Evolutionary conservation across 2,329 filamentous ascomycete species (phyloP), one percentile per base, ranked within the genome.

Genomic region (Neonectria coccinea): DNA sequence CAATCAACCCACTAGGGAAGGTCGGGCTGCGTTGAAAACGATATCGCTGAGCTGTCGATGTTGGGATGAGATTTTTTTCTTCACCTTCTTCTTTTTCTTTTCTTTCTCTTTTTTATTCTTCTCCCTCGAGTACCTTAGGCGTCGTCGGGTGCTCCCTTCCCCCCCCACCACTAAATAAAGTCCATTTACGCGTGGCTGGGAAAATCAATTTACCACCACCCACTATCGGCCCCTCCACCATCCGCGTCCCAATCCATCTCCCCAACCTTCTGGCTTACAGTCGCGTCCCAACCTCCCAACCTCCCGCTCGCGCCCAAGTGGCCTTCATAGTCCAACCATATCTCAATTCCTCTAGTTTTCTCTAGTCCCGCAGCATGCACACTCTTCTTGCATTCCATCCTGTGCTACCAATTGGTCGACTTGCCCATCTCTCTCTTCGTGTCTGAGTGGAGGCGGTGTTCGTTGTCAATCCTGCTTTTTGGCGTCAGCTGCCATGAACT

Each of bases 401-500:
- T 70, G 70, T 67, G 60, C 67, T 70, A 76, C 53, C 75, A 77
- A 79, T 79, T 80, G 76, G 78, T 65, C 71, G 67, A 72, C 65
- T 62, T 70, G 62, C 67, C 63, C 69, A 70, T 59, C 31, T 25
- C 31, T 36, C n/a, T 20, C 45, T 62, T 51, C 51, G 65, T 65
- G 57, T 64, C 65, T 57, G 63, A 76, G 76, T 78, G 75, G 75
- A 78, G 77, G 71, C 67, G 65, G 66, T 70, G 69, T 69, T 41
- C 27, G 59, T n/a, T 45, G 39, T 36, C 70, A 64, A 69, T 65
- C 66, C 45, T 36, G 36, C 57, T 54, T 50, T 31, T 53, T 59
- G 29, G 7, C 27, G 16, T 62, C 64, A 79, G 66, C 36, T n/a
- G 36, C 14, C 70, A 82, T 82, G 80, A 81, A 78, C 71, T 76